phyloP scores from a whole-genome alignment of 306 rosid genomes.

The Quercus variabilis region DNA sequence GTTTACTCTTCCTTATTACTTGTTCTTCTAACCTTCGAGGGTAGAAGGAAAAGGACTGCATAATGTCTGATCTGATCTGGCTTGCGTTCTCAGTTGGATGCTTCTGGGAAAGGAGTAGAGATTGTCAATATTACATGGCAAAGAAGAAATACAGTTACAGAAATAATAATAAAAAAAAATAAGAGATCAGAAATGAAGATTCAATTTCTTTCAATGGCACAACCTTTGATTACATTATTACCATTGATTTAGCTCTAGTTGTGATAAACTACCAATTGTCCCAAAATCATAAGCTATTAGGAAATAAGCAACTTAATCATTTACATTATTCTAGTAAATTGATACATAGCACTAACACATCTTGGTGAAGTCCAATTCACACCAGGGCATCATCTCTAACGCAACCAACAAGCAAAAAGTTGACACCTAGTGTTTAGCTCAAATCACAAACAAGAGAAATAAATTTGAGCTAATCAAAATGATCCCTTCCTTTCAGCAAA shows the following conservation, averaged over 20 bases:
- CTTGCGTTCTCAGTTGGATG: constrained; percentile 10
- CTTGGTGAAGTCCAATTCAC: neutral
- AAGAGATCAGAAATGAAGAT: neutral
- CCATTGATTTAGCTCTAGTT: neutral
- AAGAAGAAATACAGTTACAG: neutral
- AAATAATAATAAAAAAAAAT: neutral
- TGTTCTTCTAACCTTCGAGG: constrained; percentile 37
- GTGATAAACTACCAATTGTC: too few relatives aligned
- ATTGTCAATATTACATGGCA: constrained; percentile 15
- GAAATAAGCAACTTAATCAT: too few relatives aligned
- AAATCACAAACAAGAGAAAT: neutral
- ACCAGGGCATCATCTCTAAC: neutral
- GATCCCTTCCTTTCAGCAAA: neutral
- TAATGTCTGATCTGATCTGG: constrained; percentile 27
- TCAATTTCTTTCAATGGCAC: neutral
- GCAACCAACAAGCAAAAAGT: neutral
- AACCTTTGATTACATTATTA: neutral
- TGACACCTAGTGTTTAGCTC: neutral
- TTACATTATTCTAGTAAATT: neutral
- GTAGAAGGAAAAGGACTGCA: constrained; percentile 35
- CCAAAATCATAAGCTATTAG: too few relatives aligned
- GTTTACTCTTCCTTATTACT: constrained; percentile 18
- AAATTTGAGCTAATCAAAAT: neutral
- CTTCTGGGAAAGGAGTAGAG: constrained; percentile 19
- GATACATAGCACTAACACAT: neutral